Conservation (phyloP, 192 early-diverging fungal genomes). For the Podila clonocystis region DNA sequence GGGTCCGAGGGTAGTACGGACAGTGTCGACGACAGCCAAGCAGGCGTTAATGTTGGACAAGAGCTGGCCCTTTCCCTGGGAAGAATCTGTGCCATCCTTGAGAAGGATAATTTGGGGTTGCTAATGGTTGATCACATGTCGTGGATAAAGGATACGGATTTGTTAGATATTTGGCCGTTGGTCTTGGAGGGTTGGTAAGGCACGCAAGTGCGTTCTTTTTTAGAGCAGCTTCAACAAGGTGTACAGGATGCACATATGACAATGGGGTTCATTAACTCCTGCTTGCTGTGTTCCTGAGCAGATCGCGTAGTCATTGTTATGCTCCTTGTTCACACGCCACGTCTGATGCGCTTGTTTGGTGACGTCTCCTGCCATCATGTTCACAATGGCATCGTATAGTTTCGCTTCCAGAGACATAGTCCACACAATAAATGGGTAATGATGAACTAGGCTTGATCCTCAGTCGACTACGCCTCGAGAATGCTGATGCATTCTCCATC, state of each 20-base stretch:
- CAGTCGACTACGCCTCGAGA: too few relatives aligned
- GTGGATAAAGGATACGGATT: background rate
- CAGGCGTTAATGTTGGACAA: slow-evolving; percentile 98
- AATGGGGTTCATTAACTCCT: too few relatives aligned
- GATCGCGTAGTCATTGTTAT: background rate
- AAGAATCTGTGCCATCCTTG: slow-evolving; percentile 98
- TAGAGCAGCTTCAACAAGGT: too few relatives aligned
- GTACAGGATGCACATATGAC: too few relatives aligned
- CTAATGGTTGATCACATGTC: slow-evolving; percentile 43
- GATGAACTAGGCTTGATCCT: too few relatives aligned
- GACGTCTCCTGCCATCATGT: background rate
- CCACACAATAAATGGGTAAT: too few relatives aligned
- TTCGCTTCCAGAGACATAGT: too few relatives aligned
- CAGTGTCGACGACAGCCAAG: slow-evolving; percentile 92
- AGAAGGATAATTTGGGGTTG: slow-evolving; percentile 99
- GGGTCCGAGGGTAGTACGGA: slow-evolving; percentile 96
- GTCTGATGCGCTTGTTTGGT: background rate
- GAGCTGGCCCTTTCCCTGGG: slow-evolving; percentile 97
- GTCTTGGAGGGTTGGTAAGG: too few relatives aligned
- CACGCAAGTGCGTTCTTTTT: too few relatives aligned
- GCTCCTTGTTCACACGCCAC: background rate
- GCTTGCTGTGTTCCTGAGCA: background rate
- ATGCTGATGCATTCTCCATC: too few relatives aligned
- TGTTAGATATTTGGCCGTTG: too few relatives aligned
- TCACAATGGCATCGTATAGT: background rate